Evolutionary conservation across 2,329 filamentous ascomycete species (phyloP), one percentile per base, ranked within the genome.

Genomic region (Bipolaris oryzae): DNA sequence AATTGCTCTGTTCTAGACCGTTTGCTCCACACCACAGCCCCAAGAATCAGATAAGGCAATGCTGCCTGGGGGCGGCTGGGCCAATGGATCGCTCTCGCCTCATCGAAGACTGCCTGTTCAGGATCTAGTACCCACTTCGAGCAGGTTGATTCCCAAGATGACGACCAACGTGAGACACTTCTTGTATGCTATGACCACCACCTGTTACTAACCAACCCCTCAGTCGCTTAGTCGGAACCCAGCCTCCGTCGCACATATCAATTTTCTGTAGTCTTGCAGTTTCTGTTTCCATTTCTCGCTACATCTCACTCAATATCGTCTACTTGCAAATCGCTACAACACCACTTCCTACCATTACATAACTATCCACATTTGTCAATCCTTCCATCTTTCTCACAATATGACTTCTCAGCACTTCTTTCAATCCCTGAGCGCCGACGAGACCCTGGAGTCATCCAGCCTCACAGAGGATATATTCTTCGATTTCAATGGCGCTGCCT

Each of bases 161-260:
- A 25, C 38, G 34, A 39, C 31, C 16, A 46, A 43, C 9, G 35
- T 53, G 45, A 45, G 45, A 16, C 35, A 43, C 34, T 39, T 48
- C 23, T n/a, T 25, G 15, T n/a, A 10, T n/a, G 18, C 9, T 41
- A 31, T 25, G 33, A 6, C 43, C 20, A 6, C 43, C 20, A 38
- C 15, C 16, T 13, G 21, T 13, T n/a, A 11, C 44, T 45, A 20
- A 43, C 31, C 44, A 52, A 28, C 50, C 50, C 48, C 45, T 13
- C 16, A 3, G 18, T 35, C 15, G 53, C 46, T 52, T 49, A 58
- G 38, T 33, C 39, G 16, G 37, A 18, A 25, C 49, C 49, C 39
- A 57, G 53, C 21, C 35, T 35, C 15, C 16, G 3, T 34, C 35
- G 31, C 53, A 34, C 53, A 57, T 15, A 57, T 15, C 34, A 38